Base-by-base conservation (phyloP, 1,284 basidiomycete genomes). In the Porogramme epimiltina region DNA sequence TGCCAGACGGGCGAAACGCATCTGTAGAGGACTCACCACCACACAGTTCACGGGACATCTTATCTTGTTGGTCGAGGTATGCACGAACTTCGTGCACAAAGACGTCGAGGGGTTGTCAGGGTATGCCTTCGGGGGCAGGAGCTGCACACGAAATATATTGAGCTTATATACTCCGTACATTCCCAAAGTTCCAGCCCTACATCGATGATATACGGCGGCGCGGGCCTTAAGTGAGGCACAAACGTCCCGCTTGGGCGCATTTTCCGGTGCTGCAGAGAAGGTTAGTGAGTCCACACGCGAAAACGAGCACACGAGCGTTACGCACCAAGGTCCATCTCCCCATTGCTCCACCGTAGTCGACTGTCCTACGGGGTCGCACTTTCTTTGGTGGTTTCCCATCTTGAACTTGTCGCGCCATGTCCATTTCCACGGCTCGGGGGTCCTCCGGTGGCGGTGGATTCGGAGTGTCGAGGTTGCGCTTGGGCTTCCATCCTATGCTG, bases 41-140 rank as follows among this genome's bases (percentile, higher is more conserved):
- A 98, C 95, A 26, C 95, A 89, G 61, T 98, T 96, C 44, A 98
- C 95, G 0, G 96, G 95, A 74, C 93, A 97, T 47, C 95, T 82
- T 60, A 98, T 94, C 74, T 99, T 99, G 79, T 99, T 99, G 44
- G 95, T 98, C 5, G 94, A 96, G 0, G 95, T 98, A 69, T 99
- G 97, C 11, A 98, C 91, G 62, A 98, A 97, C 67, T 95, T 94
- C 39, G 94, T 95, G 65, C 94, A 94, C 47, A 98, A 77, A 0
- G 94, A 97, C 0, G 93, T 96, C 2, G 93, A 91, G 1, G 89
- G 79, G 67, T 98, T 96, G 51, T 85, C 83, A 16, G 86, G 83
- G 68, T 98, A 97, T 31, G 94, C 95, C 65, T 88, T 87, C 0
- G 96, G 89, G 1, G 95, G 95, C 25, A 98, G 78, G 23, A 98